Evolutionary conservation across 306 rosid genomes (phyloP).

Genomic region (Vigna mungo): DNA sequence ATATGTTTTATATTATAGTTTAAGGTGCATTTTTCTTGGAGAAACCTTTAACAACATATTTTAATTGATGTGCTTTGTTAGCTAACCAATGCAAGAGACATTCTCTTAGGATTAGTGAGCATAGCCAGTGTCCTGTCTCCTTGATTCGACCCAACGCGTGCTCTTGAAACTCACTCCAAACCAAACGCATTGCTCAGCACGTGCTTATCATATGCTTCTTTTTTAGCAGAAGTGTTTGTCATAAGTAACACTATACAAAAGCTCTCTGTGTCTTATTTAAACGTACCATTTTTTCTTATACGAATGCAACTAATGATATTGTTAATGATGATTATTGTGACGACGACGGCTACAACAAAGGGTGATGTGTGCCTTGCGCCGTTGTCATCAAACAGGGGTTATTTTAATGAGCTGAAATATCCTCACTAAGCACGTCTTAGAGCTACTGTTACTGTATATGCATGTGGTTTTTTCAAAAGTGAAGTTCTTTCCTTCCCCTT

Average conservation of each 20-base stretch:
- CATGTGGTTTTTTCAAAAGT: conserved; percentile 34
- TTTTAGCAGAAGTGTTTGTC: conserved; percentile 51
- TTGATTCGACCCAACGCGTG: conserved; percentile 94
- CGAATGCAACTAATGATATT: conserved; percentile 55
- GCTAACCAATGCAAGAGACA: conserved; percentile 72
- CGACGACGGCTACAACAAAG: conserved; percentile 39
- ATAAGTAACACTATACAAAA: conserved; percentile 15
- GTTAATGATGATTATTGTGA: conserved; percentile 56
- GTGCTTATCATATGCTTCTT: conserved; percentile 60
- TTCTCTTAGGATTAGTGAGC: conserved; percentile 74
- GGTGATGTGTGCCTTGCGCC: conserved; percentile 36
- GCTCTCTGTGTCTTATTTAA: conserved; percentile 30
- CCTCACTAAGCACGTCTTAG: conserved; percentile 27
- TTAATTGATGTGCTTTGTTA: conserved; percentile 39
- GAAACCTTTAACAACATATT: conserved; percentile 37
- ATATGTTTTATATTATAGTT: background rate
- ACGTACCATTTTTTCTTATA: conserved; percentile 38
- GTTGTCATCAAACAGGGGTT: background rate
- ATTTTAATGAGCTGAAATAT: background rate
- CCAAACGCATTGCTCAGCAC: conserved; percentile 75
- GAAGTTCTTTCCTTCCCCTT: background rate
- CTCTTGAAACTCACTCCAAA: conserved; percentile 70
- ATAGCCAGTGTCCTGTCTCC: conserved; percentile 83
- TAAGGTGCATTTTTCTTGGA: conserved; percentile 57
- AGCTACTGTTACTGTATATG: background rate